These are phyloP conservation scores for Urochloa ruziziensis DNA, from an alignment of 176 grass and related monocot genomes.

Conservation along the genomic window DNA sequence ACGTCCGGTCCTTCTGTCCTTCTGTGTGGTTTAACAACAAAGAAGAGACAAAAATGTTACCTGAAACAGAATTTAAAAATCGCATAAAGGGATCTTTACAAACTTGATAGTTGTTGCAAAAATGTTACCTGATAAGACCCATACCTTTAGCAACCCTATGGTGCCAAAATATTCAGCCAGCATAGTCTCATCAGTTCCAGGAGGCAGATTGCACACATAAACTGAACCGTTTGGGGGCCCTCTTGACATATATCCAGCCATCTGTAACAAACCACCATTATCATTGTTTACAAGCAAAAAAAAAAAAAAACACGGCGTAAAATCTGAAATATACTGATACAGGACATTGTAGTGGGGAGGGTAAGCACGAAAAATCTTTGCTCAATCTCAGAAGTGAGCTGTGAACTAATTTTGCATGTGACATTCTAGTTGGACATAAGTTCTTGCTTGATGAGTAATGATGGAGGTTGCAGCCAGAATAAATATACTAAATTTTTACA, in stretches of 20 bases:
- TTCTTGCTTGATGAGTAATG: neutral
- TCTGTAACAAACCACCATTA: constrained; percentile 23
- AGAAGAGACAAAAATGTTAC: neutral
- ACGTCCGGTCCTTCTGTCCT: constrained; percentile 85
- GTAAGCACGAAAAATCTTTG: neutral
- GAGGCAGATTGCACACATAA: constrained; percentile 92
- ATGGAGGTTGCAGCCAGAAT: neutral
- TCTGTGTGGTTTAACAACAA: constrained; percentile 46
- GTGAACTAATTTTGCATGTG: neutral
- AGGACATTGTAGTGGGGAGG: neutral
- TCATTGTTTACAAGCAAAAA: neutral
- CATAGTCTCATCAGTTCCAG: constrained; percentile 94
- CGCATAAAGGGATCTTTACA: neutral
- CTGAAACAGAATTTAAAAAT: neutral
- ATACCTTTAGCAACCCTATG: constrained; percentile 99
- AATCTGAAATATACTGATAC: neutral
- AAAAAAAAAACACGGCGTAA: neutral
- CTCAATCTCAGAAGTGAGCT: neutral
- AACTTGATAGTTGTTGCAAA: constrained; percentile 35
- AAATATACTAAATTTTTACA: too few species aligned
- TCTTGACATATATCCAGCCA: constrained; percentile 53
- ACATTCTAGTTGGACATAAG: neutral
- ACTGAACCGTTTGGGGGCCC: constrained; percentile 65
- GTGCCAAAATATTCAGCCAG: constrained; percentile 95
- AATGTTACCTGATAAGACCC: constrained; percentile 70